A percentile compares a stretch with the other conserved stretches of the same genome.
Evolutionary conservation across 2,329 filamentous ascomycete genomes (phyloP).

Genomic region (Juglanconis oblonga): DNA sequence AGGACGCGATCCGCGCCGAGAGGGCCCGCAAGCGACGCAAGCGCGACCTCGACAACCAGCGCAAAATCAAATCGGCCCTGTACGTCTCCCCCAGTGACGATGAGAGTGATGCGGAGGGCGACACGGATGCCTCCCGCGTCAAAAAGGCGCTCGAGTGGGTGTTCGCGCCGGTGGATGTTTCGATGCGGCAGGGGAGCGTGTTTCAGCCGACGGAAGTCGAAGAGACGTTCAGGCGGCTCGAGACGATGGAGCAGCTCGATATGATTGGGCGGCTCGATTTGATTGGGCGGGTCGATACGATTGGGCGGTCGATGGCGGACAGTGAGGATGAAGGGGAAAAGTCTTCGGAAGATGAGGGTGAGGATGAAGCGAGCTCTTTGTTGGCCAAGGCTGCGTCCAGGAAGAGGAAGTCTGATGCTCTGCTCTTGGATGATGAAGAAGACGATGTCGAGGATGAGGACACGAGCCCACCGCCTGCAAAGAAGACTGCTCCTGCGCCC

Average conservation of each 20-base stretch:
- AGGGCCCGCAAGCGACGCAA: conserved; percentile 45
- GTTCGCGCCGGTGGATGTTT: conserved; percentile 15
- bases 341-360: not conserved
- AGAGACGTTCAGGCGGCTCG: too few relatives aligned
- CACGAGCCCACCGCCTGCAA: conserved; percentile 17
- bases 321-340: conserved; percentile 20
- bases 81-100: conserved; percentile 85
- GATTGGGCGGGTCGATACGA: too few relatives aligned
- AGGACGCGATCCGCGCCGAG: conserved; percentile 37
- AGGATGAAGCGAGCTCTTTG: not conserved
- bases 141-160: conserved; percentile 33
- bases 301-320: conserved; percentile 13
- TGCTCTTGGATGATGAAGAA: conserved; percentile 29
- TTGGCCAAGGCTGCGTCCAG: conserved; percentile 17
- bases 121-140: conserved; percentile 68
- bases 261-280: too few relatives aligned
- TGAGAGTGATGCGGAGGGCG: conserved; percentile 75
- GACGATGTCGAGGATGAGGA: conserved; percentile 26
- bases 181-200: too few relatives aligned
- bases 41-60: conserved; percentile 72
- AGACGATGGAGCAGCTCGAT: too few relatives aligned
- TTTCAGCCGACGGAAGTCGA: too few relatives aligned
- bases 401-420: conserved; percentile 30
- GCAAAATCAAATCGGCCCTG: conserved; percentile 78
- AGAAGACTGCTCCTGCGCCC: conserved; percentile 18